Evolutionary conservation across 257 asterid species (phyloP), one percentile per base, ranked within the genome.

Genomic region (Salvia miltiorrhiza): DNA sequence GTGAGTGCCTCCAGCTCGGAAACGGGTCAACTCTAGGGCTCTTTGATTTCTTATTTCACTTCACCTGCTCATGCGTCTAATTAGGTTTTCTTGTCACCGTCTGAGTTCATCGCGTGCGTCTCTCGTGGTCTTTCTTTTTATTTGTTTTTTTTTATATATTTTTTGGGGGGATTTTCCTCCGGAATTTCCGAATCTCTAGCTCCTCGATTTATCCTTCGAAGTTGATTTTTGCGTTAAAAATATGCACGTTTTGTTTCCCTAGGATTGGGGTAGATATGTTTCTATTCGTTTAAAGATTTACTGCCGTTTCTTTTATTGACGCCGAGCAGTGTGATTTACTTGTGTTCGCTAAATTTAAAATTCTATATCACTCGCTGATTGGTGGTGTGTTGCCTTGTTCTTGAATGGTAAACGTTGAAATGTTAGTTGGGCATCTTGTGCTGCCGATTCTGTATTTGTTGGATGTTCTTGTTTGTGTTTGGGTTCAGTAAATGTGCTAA

Each of bases 21-120:
- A 59, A 57, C 71, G 73, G 78, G 82, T 82, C 82, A 82, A 79
- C 79, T 76, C 80, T 79, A 73, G 82, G 86, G 86, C 59, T 76
- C 23, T 73, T 74, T 65, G 59, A 53, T 66, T 78, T 66, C 5
- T 74, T 30, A 24, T 71, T 72, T 78, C 49, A 57, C 24, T 50
- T 76, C 67, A 76, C 68, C 74, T 64, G 74, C 58, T 66, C 73
- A 14, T 69, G 65, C 64, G 55, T 49, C 33, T 58, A 68, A 12
- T 49, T n/a, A 56, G 53, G 63, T 47, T 47, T 70, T 66, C n/a
- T 12, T 26, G 5, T 33, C 62, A 13, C n/a, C 65, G 23, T 47
- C 28, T 63, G 11, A 32, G 54, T 55, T 41, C 44, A 49, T 57
- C 41, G 28, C 54, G 47, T 43, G 41, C n/a, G 63, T 23, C 28